phyloP scores from a whole-genome alignment of 768 basidiomycete species.

The Dacryopinax primogenitus region DNA sequence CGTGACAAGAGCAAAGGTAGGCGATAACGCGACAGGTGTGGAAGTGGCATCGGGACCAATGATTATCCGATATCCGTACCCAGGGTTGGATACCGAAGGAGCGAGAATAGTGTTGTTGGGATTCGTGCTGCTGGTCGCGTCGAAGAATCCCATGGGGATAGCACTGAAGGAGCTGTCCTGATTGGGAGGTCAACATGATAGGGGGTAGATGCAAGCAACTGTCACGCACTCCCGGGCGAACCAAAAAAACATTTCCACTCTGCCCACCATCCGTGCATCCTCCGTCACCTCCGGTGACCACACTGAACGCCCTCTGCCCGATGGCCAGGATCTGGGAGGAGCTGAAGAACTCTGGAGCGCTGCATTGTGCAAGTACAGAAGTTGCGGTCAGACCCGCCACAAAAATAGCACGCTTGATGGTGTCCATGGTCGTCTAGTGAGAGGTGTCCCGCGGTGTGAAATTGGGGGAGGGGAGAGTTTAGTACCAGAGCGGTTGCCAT shows the following conservation, averaged over 20 bases:
- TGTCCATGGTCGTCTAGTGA: background rate
- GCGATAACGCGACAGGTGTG: background rate
- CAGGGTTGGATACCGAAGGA: background rate
- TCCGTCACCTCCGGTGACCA: background rate
- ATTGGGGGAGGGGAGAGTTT: background rate
- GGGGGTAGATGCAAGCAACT: background rate
- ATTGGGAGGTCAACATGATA: background rate
- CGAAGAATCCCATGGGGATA: background rate
- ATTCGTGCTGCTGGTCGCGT: background rate
- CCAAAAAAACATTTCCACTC: background rate
- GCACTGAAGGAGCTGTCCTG: background rate
- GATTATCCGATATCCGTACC: background rate
- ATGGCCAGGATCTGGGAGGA: constrained; percentile 2
- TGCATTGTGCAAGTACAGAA: background rate
- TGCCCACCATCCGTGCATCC: background rate
- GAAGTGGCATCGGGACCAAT: background rate
- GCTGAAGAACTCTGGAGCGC: constrained; percentile 5
- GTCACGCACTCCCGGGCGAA: background rate
- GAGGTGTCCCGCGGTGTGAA: background rate
- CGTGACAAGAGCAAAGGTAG: background rate
- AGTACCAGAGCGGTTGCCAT: background rate
- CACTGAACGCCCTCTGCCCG: constrained; percentile 3
- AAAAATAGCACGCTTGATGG: background rate
- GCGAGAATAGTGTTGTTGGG: constrained; percentile 1
- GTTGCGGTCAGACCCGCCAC: background rate